Evolutionary conservation across 345 rosid genomes (phyloP), one percentile per base, ranked within the genome.

Genomic region (Eucalyptus cloeziana): DNA sequence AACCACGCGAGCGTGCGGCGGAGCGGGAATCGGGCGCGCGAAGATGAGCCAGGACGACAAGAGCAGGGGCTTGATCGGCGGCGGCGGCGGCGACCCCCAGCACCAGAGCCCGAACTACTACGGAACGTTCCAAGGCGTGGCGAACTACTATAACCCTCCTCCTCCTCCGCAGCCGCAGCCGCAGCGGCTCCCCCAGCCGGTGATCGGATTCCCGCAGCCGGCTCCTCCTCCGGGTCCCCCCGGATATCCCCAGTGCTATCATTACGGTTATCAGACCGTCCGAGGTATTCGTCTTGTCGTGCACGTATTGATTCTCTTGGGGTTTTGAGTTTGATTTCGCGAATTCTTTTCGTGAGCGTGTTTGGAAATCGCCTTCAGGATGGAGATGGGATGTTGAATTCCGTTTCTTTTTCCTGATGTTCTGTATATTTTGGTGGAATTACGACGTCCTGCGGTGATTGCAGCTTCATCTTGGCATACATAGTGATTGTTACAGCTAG

Each of bases 101-200:
- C 88, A 88, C 79, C 94, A 87, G 60, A 89, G 49, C 81, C 94
- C 89, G 87, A 90, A 90, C 86, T 92, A 92, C 85, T 95, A 97
- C 92, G 99, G 99, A 16, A 95, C 99, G 86, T 97, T 97, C 89
- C 99, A 96, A 90, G 98, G 99, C 89, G 99, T 95, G 4, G 96
- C 96, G 40, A 97, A 97, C 85, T 94, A 93, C 90, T 92, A 92
- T 47, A 93, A 93, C 90, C 94, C 95, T 4, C 88, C 90, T 88
- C 91, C 51, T 49, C 56, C 56, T 51, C 22, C 58, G 2, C 80
- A 1, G 10, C 79, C 5, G 21, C 67, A 6, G 71, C 79, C 17
- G 79, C 79, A 67, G 71, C 93, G 91, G 44, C 94, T 92, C 76
- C 92, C 87, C 31, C 94, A 88, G 30, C 90, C 89, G 80, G 89